These are phyloP conservation scores for Artemisia argyi DNA, from an alignment of 129 eudicot genomes.

Conservation along the genomic window DNA sequence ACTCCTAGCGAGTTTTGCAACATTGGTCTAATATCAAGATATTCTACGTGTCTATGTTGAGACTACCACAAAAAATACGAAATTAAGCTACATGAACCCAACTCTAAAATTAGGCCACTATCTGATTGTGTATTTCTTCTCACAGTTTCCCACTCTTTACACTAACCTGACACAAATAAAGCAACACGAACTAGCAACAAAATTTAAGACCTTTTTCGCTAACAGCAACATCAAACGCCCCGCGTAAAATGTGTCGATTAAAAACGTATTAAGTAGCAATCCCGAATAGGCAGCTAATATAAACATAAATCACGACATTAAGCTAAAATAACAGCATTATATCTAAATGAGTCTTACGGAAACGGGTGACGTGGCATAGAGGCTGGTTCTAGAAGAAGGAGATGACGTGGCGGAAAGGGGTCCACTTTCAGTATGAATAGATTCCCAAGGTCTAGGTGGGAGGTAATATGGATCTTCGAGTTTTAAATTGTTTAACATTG, in stretches of 20 bases:
- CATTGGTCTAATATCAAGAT: neutral
- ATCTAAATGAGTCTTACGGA: constrained; percentile 45
- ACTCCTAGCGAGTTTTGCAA: too few relatives aligned
- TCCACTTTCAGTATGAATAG: constrained; percentile 67
- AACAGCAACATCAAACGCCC: too few relatives aligned
- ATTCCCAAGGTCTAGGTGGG: constrained; percentile 77
- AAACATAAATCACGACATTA: neutral
- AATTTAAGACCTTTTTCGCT: too few relatives aligned
- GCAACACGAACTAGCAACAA: too few relatives aligned
- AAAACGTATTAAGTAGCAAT: too few relatives aligned
- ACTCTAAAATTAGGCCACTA: too few relatives aligned
- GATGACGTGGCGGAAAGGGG: constrained; percentile 22
- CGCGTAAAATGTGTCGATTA: too few relatives aligned
- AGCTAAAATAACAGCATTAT: neutral
- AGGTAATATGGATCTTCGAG: constrained; percentile 58
- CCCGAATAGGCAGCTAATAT: neutral
- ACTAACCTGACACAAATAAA: too few relatives aligned
- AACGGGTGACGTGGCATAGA: constrained; percentile 47
- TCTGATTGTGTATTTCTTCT: too few relatives aligned
- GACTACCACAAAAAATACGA: too few relatives aligned
- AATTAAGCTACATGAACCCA: too few relatives aligned
- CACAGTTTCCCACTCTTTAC: too few relatives aligned
- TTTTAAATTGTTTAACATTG: constrained; percentile 36
- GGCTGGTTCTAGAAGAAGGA: constrained; percentile 19
- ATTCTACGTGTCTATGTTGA: neutral